Evolutionary conservation across 306 rosid genomes (phyloP).

Genomic region (Prosopis cineraria): DNA sequence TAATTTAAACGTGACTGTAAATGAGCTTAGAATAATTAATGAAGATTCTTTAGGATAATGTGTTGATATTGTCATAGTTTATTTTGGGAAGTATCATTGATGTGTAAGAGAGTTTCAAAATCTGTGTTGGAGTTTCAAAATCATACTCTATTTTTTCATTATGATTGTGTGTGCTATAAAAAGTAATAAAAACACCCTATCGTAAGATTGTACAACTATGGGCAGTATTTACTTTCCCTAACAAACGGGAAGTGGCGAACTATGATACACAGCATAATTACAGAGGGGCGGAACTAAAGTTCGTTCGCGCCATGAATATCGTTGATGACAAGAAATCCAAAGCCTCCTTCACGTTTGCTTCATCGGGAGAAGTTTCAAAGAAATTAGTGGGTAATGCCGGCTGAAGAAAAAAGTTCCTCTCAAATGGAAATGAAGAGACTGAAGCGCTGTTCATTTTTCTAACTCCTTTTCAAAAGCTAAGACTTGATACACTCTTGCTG

Average conservation of each 20-base stretch:
- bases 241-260: not conserved
- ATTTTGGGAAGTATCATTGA: not conserved
- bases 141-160: too few relatives aligned
- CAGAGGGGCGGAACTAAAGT: not conserved
- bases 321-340: not conserved
- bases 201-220: not conserved
- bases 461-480: not conserved
- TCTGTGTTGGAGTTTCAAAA: too few relatives aligned
- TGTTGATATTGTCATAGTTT: not conserved
- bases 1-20: not conserved
- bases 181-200: not conserved
- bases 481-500: not conserved
- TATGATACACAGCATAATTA: not conserved
- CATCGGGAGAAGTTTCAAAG: not conserved
- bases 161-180: too few relatives aligned
- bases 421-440: not conserved
- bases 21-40: not conserved
- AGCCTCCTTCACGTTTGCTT: slow-evolving; percentile 14
- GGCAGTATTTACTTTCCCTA: not conserved
- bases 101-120: not conserved
- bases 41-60: not conserved
- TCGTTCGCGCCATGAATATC: not conserved
- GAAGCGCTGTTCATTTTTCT: not conserved
- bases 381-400: not conserved
- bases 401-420: not conserved